Base-by-base conservation (phyloP, 257 asterid species). In the Hygrophila difformis region DNA sequence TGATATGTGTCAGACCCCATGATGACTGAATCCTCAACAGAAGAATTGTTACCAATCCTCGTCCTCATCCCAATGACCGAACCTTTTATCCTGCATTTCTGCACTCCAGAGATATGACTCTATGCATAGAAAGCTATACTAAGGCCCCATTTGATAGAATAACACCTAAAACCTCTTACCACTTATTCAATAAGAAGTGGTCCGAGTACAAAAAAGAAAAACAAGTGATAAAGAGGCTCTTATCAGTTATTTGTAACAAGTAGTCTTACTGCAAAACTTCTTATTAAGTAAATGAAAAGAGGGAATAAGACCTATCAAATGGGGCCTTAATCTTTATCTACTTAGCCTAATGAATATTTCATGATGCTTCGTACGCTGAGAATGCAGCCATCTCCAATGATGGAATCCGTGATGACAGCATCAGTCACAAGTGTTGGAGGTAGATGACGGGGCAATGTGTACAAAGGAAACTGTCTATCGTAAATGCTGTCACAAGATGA, bases 401-500 rank as follows among this genome's bases (percentile, higher is more conserved):
- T 63, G 23, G 89, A 87, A 39, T 82, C 87, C 11, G 75, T 64
- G 47, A 87, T 80, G 35, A 63, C 72, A n/a, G 94, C 94, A 63
- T 79, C 81, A 0, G 78, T 44, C 47, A 82, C 69, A 28, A 69
- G 79, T 50, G 87, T 82, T n/a, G 96, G 96, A 77, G 96, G 96
- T 47, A 75, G 72, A 68, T 66, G 79, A 5, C 94, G 87, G 9
- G 96, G 94, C 64, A 82, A 71, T 41, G 96, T 87, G 70, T 82
- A 79, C 0, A 87, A 60, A 4, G 93, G 96, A 39, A 63, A 68
- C 44, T 67, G 68, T 57, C 65, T 71, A 46, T 77, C 89, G 6
- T 70, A 65, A 72, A 84, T 78, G 56, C 91, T 75, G 79, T 73
- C n/a, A n/a, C n/a, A n/a, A 3, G 31, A 26, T 59, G 16, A n/a